Evolutionary conservation across 352 stramenopile genomes (phyloP).

Genomic region (Phytophthora pluvialis): DNA sequence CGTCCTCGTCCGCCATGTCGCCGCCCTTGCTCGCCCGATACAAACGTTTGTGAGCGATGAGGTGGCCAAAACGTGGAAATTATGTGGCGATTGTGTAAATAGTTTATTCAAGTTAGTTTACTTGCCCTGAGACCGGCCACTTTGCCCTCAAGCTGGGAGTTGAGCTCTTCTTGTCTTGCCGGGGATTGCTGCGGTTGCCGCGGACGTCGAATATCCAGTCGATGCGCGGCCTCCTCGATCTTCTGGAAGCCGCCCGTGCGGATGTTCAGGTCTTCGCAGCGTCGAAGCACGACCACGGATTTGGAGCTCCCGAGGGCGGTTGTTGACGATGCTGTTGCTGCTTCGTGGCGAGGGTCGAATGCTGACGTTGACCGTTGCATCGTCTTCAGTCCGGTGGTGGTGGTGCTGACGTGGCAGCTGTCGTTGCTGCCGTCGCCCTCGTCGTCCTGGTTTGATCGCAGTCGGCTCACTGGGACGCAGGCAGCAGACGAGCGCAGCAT

Average conservation of each 20-base stretch:
- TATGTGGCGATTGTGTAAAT: slow-evolving; percentile 12
- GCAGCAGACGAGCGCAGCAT: slow-evolving; percentile 6
- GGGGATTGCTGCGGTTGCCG: slow-evolving; percentile 17
- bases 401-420: background rate
- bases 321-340: slow-evolving; percentile 2
- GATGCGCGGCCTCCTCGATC: slow-evolving; percentile 72
- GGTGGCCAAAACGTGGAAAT: slow-evolving; percentile 20
- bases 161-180: slow-evolving; percentile 15
- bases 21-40: slow-evolving; percentile 38
- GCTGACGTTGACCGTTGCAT: slow-evolving; percentile 22
- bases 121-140: slow-evolving; percentile 18
- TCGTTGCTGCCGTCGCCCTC: slow-evolving; percentile 1
- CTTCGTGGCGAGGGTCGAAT: slow-evolving; percentile 8
- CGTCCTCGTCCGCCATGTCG: slow-evolving; percentile 27
- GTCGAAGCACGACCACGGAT: slow-evolving; percentile 57
- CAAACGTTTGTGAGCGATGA: background rate
- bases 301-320: slow-evolving; percentile 11
- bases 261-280: slow-evolving; percentile 69
- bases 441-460: slow-evolving; percentile 35
- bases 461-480: slow-evolving; percentile 2
- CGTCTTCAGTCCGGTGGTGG: background rate
- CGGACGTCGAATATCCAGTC: slow-evolving; percentile 43
- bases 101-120: slow-evolving; percentile 20
- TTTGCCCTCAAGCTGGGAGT: background rate
- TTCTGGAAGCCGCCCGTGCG: slow-evolving; percentile 82